phyloP scores from a whole-genome alignment of 768 basidiomycete genomes.

The Russula ochroleuca region DNA sequence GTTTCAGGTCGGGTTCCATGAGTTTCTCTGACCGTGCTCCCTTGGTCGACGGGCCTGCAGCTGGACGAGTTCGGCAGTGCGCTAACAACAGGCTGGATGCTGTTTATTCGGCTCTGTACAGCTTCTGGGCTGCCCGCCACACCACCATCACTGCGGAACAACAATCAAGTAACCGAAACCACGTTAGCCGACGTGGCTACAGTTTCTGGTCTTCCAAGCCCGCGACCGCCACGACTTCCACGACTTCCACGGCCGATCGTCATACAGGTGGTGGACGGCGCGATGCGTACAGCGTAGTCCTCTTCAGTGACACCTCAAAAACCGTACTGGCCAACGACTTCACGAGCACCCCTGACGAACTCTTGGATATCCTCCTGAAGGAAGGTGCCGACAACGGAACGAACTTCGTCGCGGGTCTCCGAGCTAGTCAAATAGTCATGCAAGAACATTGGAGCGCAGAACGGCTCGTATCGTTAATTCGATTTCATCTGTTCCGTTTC shows the following conservation, averaged over 20 bases:
- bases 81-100: slow-evolving; percentile 54
- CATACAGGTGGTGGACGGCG: slow-evolving; percentile 33
- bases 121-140: slow-evolving; percentile 54
- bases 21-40: slow-evolving; percentile 39
- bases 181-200: slow-evolving; percentile 31
- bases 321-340: slow-evolving; percentile 44
- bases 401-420: slow-evolving; percentile 42
- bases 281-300: slow-evolving; percentile 54
- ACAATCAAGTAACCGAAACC: too few species aligned
- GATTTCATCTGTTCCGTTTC: background rate
- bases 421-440: slow-evolving; percentile 38
- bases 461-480: slow-evolving; percentile 33
- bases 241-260: slow-evolving; percentile 33
- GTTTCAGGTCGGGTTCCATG: slow-evolving; percentile 52
- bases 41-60: slow-evolving; percentile 41
- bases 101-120: slow-evolving; percentile 51
- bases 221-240: slow-evolving; percentile 43
- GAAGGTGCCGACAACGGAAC: slow-evolving; percentile 40
- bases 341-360: slow-evolving; percentile 40
- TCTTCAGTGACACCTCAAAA: slow-evolving; percentile 38
- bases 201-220: slow-evolving; percentile 54
- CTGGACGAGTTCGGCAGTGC: slow-evolving; percentile 36
- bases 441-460: slow-evolving; percentile 47
- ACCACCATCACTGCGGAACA: slow-evolving; percentile 36
- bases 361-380: slow-evolving; percentile 40